Conservation (phyloP, 2,329 filamentous ascomycete species). For the Cladosporium sp. region DNA sequence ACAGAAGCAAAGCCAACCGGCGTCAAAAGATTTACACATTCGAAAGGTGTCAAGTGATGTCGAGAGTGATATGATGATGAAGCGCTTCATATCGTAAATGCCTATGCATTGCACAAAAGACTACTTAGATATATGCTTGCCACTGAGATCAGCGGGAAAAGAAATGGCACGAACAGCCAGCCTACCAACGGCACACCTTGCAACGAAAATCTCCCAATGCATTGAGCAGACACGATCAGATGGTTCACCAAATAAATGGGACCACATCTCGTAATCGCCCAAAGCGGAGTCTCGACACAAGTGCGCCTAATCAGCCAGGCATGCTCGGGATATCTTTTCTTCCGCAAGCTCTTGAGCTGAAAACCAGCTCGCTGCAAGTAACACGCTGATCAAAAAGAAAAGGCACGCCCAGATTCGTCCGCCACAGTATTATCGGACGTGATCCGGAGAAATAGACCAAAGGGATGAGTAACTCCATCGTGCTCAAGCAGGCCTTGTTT, state of each 20-base stretch:
- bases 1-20: background rate
- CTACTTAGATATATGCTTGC: background rate
- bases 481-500: slow-evolving; percentile 19
- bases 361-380: background rate
- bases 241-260: slow-evolving; percentile 17
- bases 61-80: background rate
- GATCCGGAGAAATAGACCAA: background rate
- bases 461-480: slow-evolving; percentile 20
- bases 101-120: background rate
- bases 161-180: background rate
- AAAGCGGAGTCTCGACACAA: background rate
- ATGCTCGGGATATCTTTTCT: background rate
- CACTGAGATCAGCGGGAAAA: background rate
- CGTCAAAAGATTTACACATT: background rate
- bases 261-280: background rate
- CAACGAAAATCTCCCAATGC: background rate
- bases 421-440: background rate
- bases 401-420: background rate
- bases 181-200: slow-evolving; percentile 18
- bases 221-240: background rate
- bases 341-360: background rate
- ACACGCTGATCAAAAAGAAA: background rate
- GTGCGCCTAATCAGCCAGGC: slow-evolving; percentile 15
- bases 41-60: background rate
- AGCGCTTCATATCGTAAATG: background rate